A percentile compares a stretch with the other conserved stretches of the same genome.
These are phyloP conservation scores for Sarocladium strictum DNA, from an alignment of 2,329 filamentous ascomycete species.

Conservation along the genomic window DNA sequence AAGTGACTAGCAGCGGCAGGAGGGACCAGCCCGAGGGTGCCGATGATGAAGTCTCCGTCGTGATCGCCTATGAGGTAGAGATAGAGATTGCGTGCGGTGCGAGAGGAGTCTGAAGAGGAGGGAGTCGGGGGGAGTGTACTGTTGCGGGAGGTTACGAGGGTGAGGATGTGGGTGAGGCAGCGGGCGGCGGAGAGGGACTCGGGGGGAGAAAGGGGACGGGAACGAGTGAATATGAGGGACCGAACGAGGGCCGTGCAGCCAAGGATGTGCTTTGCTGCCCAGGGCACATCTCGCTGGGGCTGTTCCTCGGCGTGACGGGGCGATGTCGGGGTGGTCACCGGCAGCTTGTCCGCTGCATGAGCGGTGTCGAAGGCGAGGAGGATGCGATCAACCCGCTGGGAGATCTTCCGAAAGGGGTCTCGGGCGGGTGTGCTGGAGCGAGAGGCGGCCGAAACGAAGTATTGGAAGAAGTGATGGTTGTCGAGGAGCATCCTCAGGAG, in stretches of 20 bases:
- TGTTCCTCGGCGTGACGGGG: background rate
- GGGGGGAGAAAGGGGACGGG: slow-evolving; percentile 27
- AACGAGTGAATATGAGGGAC: slow-evolving; percentile 31
- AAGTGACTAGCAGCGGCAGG: slow-evolving; percentile 36
- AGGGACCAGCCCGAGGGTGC: slow-evolving; percentile 35
- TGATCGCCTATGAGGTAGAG: slow-evolving; percentile 38
- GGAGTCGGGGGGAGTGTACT: background rate
- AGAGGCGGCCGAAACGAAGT: slow-evolving; percentile 39
- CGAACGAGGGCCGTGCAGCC: slow-evolving; percentile 37
- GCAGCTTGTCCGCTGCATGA: slow-evolving; percentile 10
- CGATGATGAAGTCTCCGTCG: slow-evolving; percentile 39
- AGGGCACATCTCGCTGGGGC: slow-evolving; percentile 29
- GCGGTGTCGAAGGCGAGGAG: slow-evolving; percentile 36
- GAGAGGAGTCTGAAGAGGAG: background rate
- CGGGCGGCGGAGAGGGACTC: slow-evolving; percentile 41
- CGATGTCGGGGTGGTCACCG: background rate
- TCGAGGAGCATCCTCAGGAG: slow-evolving; percentile 48
- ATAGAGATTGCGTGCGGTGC: slow-evolving; percentile 39
- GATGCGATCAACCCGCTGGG: slow-evolving; percentile 41
- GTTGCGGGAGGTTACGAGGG: slow-evolving; percentile 35
- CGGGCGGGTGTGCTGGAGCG: slow-evolving; percentile 37
- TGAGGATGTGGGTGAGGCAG: slow-evolving; percentile 42
- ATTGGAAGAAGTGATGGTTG: slow-evolving; percentile 49
- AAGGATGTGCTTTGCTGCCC: slow-evolving; percentile 43
- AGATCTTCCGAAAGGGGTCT: slow-evolving; percentile 42